phyloP scores from a whole-genome alignment of 352 stramenopile species.

The Aphanomyces stellatus region DNA sequence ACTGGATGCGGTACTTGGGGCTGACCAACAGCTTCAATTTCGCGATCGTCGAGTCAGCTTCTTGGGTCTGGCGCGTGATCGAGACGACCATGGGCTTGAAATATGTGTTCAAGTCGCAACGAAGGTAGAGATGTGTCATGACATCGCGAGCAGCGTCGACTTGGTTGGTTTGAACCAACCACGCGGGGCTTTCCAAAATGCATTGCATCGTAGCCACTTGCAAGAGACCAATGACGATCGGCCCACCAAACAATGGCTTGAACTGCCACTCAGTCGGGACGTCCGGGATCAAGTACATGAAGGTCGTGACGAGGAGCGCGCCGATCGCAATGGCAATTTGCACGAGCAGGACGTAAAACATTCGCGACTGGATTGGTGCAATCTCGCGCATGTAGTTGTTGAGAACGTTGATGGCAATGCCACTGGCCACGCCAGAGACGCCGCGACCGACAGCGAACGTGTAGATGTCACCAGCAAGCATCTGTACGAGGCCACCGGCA shows the following conservation, averaged over 20 bases:
- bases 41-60: background rate
- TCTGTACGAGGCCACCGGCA: conserved; percentile 21
- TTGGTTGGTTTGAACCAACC: conserved; percentile 29
- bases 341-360: conserved; percentile 23
- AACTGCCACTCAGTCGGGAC: conserved; percentile 29
- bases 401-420: conserved; percentile 26
- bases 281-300: conserved; percentile 38
- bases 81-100: conserved; percentile 21
- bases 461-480: conserved; percentile 21
- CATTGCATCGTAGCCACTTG: conserved; percentile 30
- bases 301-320: conserved; percentile 32
- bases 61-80: background rate
- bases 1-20: conserved; percentile 20
- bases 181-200: conserved; percentile 32
- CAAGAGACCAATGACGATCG: conserved; percentile 35
- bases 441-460: conserved; percentile 25
- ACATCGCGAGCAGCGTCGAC: conserved; percentile 22
- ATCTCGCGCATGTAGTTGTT: conserved; percentile 33
- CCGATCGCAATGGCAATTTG: conserved; percentile 43
- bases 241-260: conserved; percentile 40
- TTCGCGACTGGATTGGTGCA: conserved; percentile 25
- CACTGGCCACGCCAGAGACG: conserved; percentile 21
- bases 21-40: conserved; percentile 25
- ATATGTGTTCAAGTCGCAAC: conserved; percentile 21
- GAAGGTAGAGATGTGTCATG: conserved; percentile 26